Base-by-base conservation (phyloP, 768 basidiomycete genomes). In the Gloeostereum incarnatum region DNA sequence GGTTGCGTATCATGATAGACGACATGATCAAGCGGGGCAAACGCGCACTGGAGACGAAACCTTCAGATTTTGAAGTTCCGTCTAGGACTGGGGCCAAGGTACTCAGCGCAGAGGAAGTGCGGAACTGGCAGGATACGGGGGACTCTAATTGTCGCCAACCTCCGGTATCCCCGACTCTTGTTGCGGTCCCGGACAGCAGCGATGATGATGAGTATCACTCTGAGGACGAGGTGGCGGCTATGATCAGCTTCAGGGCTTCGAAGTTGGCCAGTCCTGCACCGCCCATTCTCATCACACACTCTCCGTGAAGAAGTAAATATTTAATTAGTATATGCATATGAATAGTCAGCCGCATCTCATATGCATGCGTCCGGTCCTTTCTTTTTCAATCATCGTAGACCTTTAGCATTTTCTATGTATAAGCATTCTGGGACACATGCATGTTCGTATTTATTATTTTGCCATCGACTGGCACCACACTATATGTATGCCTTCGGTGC, bases 71-170 rank as follows among this genome's bases (percentile, higher is more conserved):
- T 37, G 47, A 49, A 7, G 65, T 45, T 22, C 46, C 64, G 33
- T 52, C 55, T 14, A 68, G 64, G 46, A 57, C 71, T 8, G 62
- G 61, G 3, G 65, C 78, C 14, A 84, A 83, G 53, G 87, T 89
- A 6, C 63, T 90, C 13, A 78, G 68, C 39, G 75, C 78, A 31
- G 79, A 83, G 44, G 86, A 89, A 51, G 68, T 84, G 35, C 70
- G 73, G 31, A 62, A 66, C 10, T 82, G 81, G 75, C 66, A 63
- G 43, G 64, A 57, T 45, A 59, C 58, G 8, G 56, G 54, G 24
- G 54, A 52, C 36, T 48, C 41, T 23, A 30, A 20, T 35, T 31
- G 36, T 24, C 25, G 4, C 21, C 17, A 38, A 38, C 18, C 31
- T 25, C 5, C 3, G 19, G 16, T 20, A 11, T 14, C 35, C 23